Base-by-base conservation (phyloP, 805 yeast genomes). In the Starmerella stigmatis region DNA sequence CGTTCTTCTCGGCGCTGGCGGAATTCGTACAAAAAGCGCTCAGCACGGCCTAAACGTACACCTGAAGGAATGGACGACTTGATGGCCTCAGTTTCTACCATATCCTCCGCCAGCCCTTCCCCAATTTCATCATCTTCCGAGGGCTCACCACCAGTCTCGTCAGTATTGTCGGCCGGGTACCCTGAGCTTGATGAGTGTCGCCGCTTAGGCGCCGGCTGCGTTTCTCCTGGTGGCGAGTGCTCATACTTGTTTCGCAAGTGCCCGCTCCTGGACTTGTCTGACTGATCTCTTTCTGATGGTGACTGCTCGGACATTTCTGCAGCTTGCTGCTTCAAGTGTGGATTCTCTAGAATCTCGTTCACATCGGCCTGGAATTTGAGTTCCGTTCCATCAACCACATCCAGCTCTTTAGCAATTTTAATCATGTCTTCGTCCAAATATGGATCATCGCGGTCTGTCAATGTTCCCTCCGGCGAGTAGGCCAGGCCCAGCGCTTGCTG, bases 331-430 rank as follows among this genome's bases (percentile, higher is more conserved):
- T 48, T 51, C 4, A 61, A 49, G 27, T 47, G 48, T 12, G 52
- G 41, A 27, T 53, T 57, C 8, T 50, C 41, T 27, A 61, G 49
- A 9, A 60, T 52, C 6, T 52, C 60, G 23, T 58, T 57, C 9
- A 60, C 54, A 12, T 60, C 64, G 5, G 47, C 36, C 3, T 48
- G 47, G 19, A 60, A 57, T 19, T 46, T 59, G 6, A 63, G 41
- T 21, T 52, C 56, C 30, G 63, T 63, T 1, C 51, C 46, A 31
- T 63, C 64, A 11, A 51, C 57, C 17, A 49, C 46, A 37, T 56
- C 59, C 11, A 53, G 49, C 27, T 52, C 50, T 31, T 43, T 44
- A 33, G 55, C 61, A 53, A 51, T 55, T 54, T 26, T 47, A 51
- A 43, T 52, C 48, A 51, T 38, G 29, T 50, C 53, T 6, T 46